phyloP scores from a whole-genome alignment of 2,329 filamentous ascomycete genomes.

The Phaeosphaeriaceae sp. region DNA sequence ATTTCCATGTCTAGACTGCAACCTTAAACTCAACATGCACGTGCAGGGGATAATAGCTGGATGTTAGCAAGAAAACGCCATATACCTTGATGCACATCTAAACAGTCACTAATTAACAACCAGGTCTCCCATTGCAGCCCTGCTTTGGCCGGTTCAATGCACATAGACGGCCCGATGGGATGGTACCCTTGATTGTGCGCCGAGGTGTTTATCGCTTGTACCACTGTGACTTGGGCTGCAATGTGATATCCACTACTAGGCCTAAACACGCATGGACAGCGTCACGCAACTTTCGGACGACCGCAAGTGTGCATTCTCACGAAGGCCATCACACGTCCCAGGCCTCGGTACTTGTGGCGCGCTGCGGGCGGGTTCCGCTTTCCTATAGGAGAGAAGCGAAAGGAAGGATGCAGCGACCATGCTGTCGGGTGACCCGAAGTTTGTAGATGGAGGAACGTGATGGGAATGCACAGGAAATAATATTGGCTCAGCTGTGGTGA shows the following conservation, averaged over 20 bases:
- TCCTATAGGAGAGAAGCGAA: constrained; percentile 9
- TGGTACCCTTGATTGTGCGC: neutral
- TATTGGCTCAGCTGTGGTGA: too few species aligned
- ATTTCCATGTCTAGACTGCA: too few species aligned
- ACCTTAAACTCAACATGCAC: too few species aligned
- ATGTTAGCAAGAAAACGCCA: too few species aligned
- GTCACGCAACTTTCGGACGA: constrained; percentile 1
- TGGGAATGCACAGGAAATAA: neutral
- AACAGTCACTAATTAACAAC: neutral
- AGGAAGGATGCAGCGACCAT: constrained; percentile 6
- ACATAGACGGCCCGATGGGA: neutral
- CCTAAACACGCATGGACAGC: neutral
- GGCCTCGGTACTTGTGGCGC: constrained; percentile 24
- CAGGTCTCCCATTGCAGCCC: neutral
- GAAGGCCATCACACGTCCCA: constrained; percentile 12
- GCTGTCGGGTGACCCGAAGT: constrained; percentile 13
- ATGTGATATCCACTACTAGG: constrained; percentile 1
- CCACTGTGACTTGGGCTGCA: neutral
- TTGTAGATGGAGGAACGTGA: neutral
- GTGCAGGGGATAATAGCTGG: too few species aligned
- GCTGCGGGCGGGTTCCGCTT: constrained; percentile 17
- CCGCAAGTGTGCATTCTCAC: constrained; percentile 7
- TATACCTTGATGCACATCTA: too few species aligned
- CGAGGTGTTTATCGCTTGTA: neutral
- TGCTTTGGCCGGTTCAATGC: neutral